Conservation (phyloP, 2,329 filamentous ascomycete genomes). For the Pseudogymnoascus sp. region DNA sequence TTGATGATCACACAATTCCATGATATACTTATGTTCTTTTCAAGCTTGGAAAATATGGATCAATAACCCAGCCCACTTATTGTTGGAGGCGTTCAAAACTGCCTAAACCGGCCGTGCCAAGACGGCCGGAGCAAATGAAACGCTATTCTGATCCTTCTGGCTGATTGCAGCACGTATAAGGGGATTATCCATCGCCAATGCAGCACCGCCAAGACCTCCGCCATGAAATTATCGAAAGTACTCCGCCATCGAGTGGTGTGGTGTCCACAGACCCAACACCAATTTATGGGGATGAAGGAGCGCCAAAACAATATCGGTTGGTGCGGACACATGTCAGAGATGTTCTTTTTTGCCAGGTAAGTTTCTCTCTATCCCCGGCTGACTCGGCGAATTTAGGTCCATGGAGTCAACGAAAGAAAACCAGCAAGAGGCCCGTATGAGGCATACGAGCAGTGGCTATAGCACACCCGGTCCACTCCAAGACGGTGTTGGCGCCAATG, state of each 20-base stretch:
- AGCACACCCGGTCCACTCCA: background rate
- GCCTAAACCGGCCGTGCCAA: background rate
- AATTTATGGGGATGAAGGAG: background rate
- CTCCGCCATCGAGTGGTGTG: background rate
- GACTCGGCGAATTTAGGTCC: background rate
- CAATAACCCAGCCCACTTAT: background rate
- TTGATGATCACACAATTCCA: background rate
- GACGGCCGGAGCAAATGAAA: background rate
- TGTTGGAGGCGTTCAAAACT: background rate
- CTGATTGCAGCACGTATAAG: background rate
- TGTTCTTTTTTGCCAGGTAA: background rate
- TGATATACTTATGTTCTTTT: background rate
- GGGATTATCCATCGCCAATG: background rate
- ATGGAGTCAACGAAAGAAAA: background rate
- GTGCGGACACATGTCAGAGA: background rate
- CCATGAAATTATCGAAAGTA: background rate
- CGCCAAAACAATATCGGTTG: background rate
- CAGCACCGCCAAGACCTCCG: background rate
- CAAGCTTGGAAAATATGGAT: background rate
- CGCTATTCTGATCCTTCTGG: background rate
- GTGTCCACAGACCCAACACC: background rate
- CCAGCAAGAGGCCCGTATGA: background rate
- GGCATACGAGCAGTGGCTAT: background rate
- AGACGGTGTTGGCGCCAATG: background rate
- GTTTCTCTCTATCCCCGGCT: background rate